phyloP scores from a whole-genome alignment of 2,329 filamentous ascomycete genomes.

The Alternaria conjuncta region DNA sequence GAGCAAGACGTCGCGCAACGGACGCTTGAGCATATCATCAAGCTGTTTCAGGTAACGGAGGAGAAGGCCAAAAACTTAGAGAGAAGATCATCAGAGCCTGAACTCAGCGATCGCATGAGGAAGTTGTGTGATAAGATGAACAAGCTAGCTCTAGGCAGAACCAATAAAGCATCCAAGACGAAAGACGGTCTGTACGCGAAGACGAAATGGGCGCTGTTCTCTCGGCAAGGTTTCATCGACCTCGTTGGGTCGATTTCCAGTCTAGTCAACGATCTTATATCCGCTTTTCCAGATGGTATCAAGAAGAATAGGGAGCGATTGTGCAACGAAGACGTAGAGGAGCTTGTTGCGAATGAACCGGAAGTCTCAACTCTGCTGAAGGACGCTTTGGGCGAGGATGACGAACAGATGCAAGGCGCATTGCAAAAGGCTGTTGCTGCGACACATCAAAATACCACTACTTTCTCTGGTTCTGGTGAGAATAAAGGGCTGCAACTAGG shows the following conservation, averaged over 20 bases:
- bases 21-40: background rate
- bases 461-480: background rate
- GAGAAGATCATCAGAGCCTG: background rate
- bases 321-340: background rate
- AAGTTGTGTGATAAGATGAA: background rate
- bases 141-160: background rate
- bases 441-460: background rate
- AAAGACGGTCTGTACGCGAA: background rate
- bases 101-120: background rate
- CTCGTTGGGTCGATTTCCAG: background rate
- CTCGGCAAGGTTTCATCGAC: rapidly evolving
- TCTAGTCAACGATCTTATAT: background rate
- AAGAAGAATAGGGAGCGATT: background rate
- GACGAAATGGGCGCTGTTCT: background rate
- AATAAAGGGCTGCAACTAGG: background rate
- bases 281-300: background rate
- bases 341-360: background rate
- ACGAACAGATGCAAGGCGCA: background rate
- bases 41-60: background rate
- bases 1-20: background rate
- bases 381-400: background rate
- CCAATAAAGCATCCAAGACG: background rate
- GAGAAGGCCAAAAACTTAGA: background rate
- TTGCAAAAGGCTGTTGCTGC: background rate
- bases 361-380: background rate